phyloP scores from a whole-genome alignment of 495 filamentous ascomycete species.

The Pyronema omphalodes region DNA sequence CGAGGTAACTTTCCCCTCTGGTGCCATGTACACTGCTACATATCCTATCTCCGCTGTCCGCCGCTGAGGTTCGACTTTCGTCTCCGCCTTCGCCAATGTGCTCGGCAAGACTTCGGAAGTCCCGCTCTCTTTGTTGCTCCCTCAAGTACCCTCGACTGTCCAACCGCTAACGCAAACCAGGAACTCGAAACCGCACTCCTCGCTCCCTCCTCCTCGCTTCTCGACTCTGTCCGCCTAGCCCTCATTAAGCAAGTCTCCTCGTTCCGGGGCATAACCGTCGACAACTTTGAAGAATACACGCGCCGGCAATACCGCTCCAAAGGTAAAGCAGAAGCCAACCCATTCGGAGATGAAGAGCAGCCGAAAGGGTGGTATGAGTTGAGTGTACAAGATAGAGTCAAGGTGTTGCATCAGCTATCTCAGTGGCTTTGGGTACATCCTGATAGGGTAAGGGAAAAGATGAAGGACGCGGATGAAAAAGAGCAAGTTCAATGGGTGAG shows the following conservation, averaged over 20 bases:
- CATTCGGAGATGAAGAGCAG: slow-evolving; percentile 63
- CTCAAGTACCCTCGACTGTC: too few species aligned
- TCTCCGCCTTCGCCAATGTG: too few species aligned
- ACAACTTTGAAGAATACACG: slow-evolving; percentile 87
- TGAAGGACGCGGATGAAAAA: slow-evolving; percentile 60
- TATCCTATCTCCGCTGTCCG: too few species aligned
- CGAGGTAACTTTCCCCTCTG: too few species aligned
- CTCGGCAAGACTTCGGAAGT: too few species aligned
- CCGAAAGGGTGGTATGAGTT: slow-evolving; percentile 60
- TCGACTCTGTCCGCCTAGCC: slow-evolving; percentile 69
- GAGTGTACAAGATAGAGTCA: slow-evolving; percentile 62
- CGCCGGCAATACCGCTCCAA: slow-evolving; percentile 75
- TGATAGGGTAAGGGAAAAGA: slow-evolving; percentile 67
- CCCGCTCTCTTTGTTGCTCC: too few species aligned
- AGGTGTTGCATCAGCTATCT: slow-evolving; percentile 72
- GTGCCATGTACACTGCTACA: too few species aligned
- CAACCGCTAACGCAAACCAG: slow-evolving; percentile 27
- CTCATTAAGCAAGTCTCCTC: slow-evolving; percentile 87
- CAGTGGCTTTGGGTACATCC: slow-evolving; percentile 74
- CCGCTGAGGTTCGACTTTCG: too few species aligned
- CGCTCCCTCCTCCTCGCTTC: slow-evolving; percentile 51
- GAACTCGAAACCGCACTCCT: slow-evolving; percentile 79
- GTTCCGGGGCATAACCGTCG: slow-evolving; percentile 76
- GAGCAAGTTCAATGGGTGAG: slow-evolving; percentile 76
- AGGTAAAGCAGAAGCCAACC: slow-evolving; percentile 52